phyloP scores from a whole-genome alignment of 2,329 filamentous ascomycete species.

The Nemania sp. region DNA sequence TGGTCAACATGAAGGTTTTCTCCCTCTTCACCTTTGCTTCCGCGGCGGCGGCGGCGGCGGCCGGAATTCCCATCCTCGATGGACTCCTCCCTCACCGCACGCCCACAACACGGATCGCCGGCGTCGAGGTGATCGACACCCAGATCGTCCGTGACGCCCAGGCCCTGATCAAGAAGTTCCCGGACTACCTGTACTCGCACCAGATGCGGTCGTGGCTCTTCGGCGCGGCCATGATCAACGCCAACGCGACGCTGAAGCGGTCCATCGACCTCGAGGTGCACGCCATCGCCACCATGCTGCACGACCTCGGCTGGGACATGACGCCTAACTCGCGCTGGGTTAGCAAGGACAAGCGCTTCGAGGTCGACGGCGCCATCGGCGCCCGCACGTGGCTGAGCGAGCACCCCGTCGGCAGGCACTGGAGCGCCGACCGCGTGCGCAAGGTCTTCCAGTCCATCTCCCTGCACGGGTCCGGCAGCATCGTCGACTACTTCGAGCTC shows the following conservation, averaged over 20 bases:
- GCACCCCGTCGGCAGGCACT: conserved; percentile 24
- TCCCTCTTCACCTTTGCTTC: conserved; percentile 18
- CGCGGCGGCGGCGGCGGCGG: conserved; percentile 4
- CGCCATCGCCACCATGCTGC: conserved; percentile 29
- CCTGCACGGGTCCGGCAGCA: conserved; percentile 14
- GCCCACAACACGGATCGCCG: conserved; percentile 25
- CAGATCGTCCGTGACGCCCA: conserved; percentile 26
- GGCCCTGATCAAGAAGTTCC: conserved; percentile 23
- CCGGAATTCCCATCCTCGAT: background rate
- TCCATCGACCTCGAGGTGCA: conserved; percentile 28
- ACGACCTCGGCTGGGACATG: conserved; percentile 30
- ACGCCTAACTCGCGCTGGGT: conserved; percentile 23
- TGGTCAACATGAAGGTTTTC: conserved; percentile 21
- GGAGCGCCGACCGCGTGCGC: conserved; percentile 22
- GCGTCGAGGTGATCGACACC: conserved; percentile 29
- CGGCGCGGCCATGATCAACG: conserved; percentile 26
- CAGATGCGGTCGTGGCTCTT: conserved; percentile 28
- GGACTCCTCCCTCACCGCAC: conserved; percentile 1
- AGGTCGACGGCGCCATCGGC: conserved; percentile 30
- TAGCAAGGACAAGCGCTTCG: conserved; percentile 29
- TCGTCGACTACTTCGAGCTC: conserved; percentile 23
- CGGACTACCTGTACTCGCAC: conserved; percentile 25
- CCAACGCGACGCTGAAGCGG: conserved; percentile 19
- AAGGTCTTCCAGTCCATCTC: conserved; percentile 26
- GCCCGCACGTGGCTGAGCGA: conserved; percentile 26